A percentile compares a stretch with the other conserved stretches of the same genome.
Conservation (phyloP, 1,139 yeast genomes). For the Kodamaea arcana region DNA sequence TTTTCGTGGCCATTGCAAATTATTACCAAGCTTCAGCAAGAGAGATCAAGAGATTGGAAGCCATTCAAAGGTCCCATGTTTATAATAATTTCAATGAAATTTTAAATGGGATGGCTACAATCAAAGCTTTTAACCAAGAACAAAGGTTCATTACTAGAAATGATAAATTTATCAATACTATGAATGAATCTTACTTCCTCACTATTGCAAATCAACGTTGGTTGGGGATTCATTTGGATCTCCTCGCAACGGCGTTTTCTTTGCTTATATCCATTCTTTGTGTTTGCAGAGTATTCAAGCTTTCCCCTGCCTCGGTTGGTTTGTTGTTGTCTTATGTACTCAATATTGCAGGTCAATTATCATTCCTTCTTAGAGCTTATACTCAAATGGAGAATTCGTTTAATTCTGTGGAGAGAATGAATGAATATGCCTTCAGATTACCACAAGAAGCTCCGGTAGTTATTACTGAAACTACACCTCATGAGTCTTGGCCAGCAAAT, state of each 20-base stretch:
- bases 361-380: conserved; percentile 46
- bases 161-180: conserved; percentile 48
- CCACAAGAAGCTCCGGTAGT: conserved; percentile 40
- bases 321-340: conserved; percentile 60
- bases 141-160: conserved; percentile 50
- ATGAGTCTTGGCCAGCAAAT: conserved; percentile 40
- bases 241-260: conserved; percentile 33
- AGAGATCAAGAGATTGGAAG: conserved; percentile 80
- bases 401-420: conserved; percentile 82
- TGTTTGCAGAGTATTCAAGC: conserved; percentile 57
- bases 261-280: conserved; percentile 55
- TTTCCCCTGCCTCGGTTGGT: conserved; percentile 67
- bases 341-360: conserved; percentile 45
- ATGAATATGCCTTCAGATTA: conserved; percentile 55
- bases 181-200: conserved; percentile 69
- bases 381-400: conserved; percentile 78
- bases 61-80: conserved; percentile 69
- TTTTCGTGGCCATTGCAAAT: conserved; percentile 37
- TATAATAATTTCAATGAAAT: conserved; percentile 76
- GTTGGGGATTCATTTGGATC: conserved; percentile 63
- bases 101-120: conserved; percentile 66
- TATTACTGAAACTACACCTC: conserved; percentile 49
- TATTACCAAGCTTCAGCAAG: conserved; percentile 69
- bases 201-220: conserved; percentile 74
- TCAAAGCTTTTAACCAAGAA: conserved; percentile 55